Evolutionary conservation across 192 early-diverging fungal genomes (phyloP), one percentile per base, ranked within the genome.

Genomic region (Diversispora epigaea): DNA sequence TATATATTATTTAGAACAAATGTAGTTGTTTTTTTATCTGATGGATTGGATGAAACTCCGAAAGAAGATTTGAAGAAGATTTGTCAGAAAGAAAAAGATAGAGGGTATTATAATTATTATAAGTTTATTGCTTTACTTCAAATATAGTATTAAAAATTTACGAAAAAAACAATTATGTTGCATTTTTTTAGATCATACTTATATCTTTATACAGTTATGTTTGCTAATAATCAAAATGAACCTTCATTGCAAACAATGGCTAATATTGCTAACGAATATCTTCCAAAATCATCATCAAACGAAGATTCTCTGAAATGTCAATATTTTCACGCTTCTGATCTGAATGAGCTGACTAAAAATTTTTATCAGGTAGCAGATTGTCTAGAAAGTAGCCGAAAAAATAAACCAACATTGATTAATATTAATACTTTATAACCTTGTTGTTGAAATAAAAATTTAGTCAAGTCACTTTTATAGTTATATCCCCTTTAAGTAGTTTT

Each of bases 21-120:
- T 77, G 4, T 77, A 6, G 45, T 77, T 71, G 57, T 77, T 17
- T 77, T 77, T n/a, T 21, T 77, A 39, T 77, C 76, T 43, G 76
- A 77, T 15, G 76, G 76, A 17, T 3, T 4, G 9, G 49, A 56
- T 50, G 19, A 47, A 10, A n/a, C 39, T 7, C 76, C 68, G 3
- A 56, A 14, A 10, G 21, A 12, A 15, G 49, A 71, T 6, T 41
- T 73, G 15, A 5, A 57, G 12, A 15, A 46, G 14, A 47, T 73
- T 49, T 73, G 72, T n/a, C 43, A 61, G 3, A 17, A 54, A 32
- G 43, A 63, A 19, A 4, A 15, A 17, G 44, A 17, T 4, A 46
- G 10, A 61, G 58, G 60, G 72, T 73, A 73, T n/a, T n/a, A 9
- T 64, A 49, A 32, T 6, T 62, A 4, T 62, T 68, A 3, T 40